Base-by-base conservation (phyloP, 371 early-diverging fungal species). In the Apophysomyces elegans region DNA sequence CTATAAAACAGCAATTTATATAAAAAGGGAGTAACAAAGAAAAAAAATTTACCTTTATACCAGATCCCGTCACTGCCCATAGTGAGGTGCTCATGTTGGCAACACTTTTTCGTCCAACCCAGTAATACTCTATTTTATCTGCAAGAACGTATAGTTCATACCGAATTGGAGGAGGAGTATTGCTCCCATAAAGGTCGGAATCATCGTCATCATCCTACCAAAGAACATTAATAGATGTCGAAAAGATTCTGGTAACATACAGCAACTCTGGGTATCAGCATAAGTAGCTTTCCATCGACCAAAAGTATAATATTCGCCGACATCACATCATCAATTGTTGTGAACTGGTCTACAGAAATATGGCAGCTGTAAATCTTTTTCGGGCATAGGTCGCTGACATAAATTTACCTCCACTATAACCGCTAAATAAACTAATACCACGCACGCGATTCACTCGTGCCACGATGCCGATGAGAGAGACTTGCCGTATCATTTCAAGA, bases 41-140 rank as follows among this genome's bases (percentile, higher is more conserved):
- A 41, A 7, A 7, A 1, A 13, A 46, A 37, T 43, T 69, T 76
- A 92, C 90, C 83, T 87, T 92, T 37, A 89, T 71, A 7, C 86
- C 84, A 43, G 77, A 69, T 32, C 90, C 93, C 73, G 90, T 88
- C 26, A 88, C 87, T 5, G 85, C 84, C 93, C 95, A 95, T 44
- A 95, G 59, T 1, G 93, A 90, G 43, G 85, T 88, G 18, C 77
- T 75, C 16, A 89, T 58, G 47, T 84, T 84, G 38, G 86, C 86
- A 39, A 85, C 64, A 39, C 84, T 71, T 44, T 83, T 84, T 46
- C 80, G 76, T 0, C 87, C 86, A 43, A 88, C 81, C 91, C 91
- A 91, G 68, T 89, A 91, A 72, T 85, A 88, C 66, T 93, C 94
- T 14, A 90, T 75, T 41, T 86, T 84, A 37, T 88, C 84, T 1